Base-by-base conservation (phyloP, 2,329 filamentous ascomycete species). In the Alternaria gaisen region DNA sequence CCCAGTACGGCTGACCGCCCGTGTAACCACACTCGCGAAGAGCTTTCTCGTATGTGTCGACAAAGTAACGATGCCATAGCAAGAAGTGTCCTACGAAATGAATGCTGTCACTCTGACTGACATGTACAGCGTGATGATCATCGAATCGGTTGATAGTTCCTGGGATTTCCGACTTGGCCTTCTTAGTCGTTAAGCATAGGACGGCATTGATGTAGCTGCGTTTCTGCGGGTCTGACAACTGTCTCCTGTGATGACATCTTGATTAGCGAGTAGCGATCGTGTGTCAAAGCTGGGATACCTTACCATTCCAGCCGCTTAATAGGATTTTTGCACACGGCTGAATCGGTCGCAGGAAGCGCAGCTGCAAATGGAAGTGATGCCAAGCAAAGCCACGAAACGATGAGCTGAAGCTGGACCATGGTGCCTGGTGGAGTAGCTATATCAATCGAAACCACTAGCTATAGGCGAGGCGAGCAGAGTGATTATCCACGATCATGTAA, bases 1-100 rank as follows among this genome's bases (percentile, higher is more conserved):
- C 32, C 72, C 69, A 75, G 71, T 84, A 85, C 43, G 68, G 68
- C 47, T 73, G 68, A 8, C 41, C 70, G 36, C 68, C 65, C 12
- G 57, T 67, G 40, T 66, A 72, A 20, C 67, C 71, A 22, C 67
- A 73, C n/a, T 71, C 67, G n/a, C 34, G 34, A 38, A 38, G 34
- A 38, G 34, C 16, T n/a, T n/a, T 38, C 16, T 38, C 34, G 34
- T n/a, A 38, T 38, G 16, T 38, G 34, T 16, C 34, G 34, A 38
- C 16, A 38, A 38, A 38, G 3, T 38, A 38, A 38, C 34, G 34
- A 10, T 38, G 16, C 34, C 34, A 38, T 0, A 18, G 34, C 16
- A n/a, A 3, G 16, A 38, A 38, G 3, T 38, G 34, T 38, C 34
- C 34, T 9, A 38, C 34, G 1, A 38, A n/a, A 38, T 38, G 34